Evolutionary conservation across 1,284 basidiomycete species (phyloP).

Genomic region (Chalciporus piperatoides): DNA sequence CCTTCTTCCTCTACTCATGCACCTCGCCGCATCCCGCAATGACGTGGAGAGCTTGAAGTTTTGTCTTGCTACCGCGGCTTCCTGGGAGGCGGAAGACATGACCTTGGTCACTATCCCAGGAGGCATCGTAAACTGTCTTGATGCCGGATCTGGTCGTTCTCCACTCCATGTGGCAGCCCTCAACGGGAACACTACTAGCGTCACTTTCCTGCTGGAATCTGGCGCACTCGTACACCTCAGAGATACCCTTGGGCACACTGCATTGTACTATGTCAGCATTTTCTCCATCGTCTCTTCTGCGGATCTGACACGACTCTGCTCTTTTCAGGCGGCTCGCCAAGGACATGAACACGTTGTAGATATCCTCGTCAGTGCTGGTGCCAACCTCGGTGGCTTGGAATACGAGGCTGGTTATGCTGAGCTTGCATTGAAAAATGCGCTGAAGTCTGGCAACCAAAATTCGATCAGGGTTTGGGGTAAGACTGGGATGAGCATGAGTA

Average conservation of each 20-base stretch:
- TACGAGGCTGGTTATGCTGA: slow-evolving; percentile 57
- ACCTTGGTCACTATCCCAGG: slow-evolving; percentile 44
- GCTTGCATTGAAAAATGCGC: slow-evolving; percentile 48
- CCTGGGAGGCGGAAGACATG: slow-evolving; percentile 28
- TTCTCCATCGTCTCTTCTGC: neutral
- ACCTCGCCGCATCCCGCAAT: slow-evolving; percentile 69
- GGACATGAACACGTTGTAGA: slow-evolving; percentile 61
- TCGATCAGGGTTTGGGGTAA: slow-evolving; percentile 51
- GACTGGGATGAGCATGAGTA: slow-evolving; percentile 31
- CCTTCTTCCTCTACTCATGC: slow-evolving; percentile 70
- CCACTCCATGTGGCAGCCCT: slow-evolving; percentile 81
- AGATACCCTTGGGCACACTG: slow-evolving; percentile 76
- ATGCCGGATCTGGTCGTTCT: slow-evolving; percentile 64
- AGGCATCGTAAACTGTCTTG: slow-evolving; percentile 68
- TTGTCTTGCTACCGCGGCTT: slow-evolving; percentile 44
- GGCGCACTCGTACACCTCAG: slow-evolving; percentile 87
- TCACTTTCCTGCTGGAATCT: slow-evolving; percentile 61
- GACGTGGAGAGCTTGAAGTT: slow-evolving; percentile 59
- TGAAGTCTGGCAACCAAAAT: slow-evolving; percentile 40
- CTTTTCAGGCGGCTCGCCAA: slow-evolving; percentile 61
- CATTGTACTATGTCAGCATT: slow-evolving; percentile 68
- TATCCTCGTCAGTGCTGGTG: slow-evolving; percentile 70
- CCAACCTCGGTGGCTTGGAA: slow-evolving; percentile 64
- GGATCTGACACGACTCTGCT: slow-evolving; percentile 2
- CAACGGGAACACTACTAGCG: slow-evolving; percentile 56